These are phyloP conservation scores for Pelargonium fulgidum DNA, from an alignment of 441 rosid genomes.

Conservation along the genomic window DNA sequence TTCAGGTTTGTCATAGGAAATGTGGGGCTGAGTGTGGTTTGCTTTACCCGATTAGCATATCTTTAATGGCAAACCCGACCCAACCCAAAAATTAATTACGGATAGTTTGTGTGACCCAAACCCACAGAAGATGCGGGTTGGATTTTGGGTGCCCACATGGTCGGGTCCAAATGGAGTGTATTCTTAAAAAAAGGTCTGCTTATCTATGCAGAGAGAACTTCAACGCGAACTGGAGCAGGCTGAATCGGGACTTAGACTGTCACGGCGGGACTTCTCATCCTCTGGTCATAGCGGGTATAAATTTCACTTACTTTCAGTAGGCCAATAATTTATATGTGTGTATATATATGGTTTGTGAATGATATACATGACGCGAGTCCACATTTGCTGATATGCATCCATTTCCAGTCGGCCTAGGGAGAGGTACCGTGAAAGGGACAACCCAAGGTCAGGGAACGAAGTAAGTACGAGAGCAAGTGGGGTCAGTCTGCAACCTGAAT, in stretches of 20 bases:
- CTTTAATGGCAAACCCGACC: no score
- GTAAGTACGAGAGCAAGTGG: slow-evolving; percentile 38
- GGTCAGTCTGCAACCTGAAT: slow-evolving; percentile 42
- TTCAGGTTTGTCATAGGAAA: no score
- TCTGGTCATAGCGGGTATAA: slow-evolving; percentile 49
- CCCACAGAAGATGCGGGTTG: no score
- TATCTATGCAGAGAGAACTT: slow-evolving; percentile 63
- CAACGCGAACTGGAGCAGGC: slow-evolving; percentile 82
- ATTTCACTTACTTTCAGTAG: not conserved
- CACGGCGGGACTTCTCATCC: slow-evolving; percentile 60
- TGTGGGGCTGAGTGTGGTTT: no score
- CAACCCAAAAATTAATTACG: no score
- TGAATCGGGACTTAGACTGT: slow-evolving; percentile 62
- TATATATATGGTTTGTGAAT: not conserved
- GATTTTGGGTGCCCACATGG: no score
- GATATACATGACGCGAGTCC: not conserved
- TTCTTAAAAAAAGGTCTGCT: not conserved
- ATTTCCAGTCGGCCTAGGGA: slow-evolving; percentile 57
- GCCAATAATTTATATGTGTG: not conserved
- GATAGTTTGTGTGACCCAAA: no score
- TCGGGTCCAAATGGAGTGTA: no score
- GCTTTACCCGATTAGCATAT: no score
- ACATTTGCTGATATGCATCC: slow-evolving; percentile 10
- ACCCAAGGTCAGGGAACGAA: slow-evolving; percentile 51
- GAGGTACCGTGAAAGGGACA: slow-evolving; percentile 72